phyloP scores from a whole-genome alignment of 371 early-diverging fungal species.

The Lichtheimia corymbifera region DNA sequence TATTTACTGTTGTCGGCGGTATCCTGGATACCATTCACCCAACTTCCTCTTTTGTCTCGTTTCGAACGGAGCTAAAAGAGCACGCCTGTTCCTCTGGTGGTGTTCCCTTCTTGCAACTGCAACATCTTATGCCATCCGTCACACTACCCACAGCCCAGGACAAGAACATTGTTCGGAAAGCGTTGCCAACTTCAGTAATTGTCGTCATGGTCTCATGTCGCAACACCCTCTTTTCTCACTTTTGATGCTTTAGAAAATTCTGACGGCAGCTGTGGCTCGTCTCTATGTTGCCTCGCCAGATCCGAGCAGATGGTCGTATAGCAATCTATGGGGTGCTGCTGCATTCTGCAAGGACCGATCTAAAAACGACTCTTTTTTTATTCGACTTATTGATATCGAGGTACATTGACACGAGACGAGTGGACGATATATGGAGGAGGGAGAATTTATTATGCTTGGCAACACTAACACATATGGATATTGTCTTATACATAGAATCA shows the following conservation, averaged over 20 bases:
- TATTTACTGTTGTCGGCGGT: too few relatives aligned
- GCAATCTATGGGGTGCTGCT: conserved; percentile 78
- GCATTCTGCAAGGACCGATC: conserved; percentile 65
- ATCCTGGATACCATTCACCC: background rate
- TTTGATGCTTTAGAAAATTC: conserved; percentile 61
- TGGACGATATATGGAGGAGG: background rate
- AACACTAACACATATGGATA: background rate
- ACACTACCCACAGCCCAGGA: conserved; percentile 33
- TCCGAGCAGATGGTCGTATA: conserved; percentile 70
- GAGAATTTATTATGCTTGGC: too few relatives aligned
- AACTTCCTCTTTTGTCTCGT: background rate
- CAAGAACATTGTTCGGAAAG: conserved; percentile 39
- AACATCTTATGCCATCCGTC: conserved; percentile 19
- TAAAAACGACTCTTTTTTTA: conserved; percentile 61
- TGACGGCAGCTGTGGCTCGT: conserved; percentile 80
- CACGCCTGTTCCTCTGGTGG: background rate
- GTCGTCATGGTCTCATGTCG: background rate
- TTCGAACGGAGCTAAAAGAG: background rate
- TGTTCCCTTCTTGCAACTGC: background rate
- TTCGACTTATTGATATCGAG: conserved; percentile 78
- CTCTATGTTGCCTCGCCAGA: conserved; percentile 81
- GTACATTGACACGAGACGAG: conserved; percentile 33
- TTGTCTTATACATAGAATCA: conserved; percentile 30
- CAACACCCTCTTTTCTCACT: background rate
- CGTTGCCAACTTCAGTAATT: conserved; percentile 43